phyloP scores from a whole-genome alignment of 306 rosid genomes.

The Clitoria ternatea region DNA sequence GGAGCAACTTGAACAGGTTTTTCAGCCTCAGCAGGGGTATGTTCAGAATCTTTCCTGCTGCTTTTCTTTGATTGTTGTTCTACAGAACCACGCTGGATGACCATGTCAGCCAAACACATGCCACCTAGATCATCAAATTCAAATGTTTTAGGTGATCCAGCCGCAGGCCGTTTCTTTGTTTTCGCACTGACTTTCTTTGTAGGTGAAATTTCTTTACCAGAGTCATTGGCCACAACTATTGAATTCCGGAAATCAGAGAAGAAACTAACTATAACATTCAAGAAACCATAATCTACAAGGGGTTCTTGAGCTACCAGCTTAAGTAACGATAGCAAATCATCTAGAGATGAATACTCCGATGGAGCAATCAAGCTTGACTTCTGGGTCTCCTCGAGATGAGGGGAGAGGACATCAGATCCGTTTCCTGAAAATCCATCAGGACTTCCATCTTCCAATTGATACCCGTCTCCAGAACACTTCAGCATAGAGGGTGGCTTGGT shows the following conservation, averaged over 20 bases:
- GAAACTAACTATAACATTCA: conserved; percentile 54
- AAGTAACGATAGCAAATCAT: conserved; percentile 70
- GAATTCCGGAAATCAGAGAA: conserved; percentile 91
- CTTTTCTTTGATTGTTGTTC: conserved; percentile 53
- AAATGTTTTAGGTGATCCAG: conserved; percentile 59
- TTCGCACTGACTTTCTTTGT: conserved; percentile 44
- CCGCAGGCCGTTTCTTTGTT: conserved; percentile 43
- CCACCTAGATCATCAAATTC: conserved; percentile 81
- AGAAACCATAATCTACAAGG: conserved; percentile 38
- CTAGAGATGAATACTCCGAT: conserved; percentile 55
- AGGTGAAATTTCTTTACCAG: conserved; percentile 37
- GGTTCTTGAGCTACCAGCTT: conserved; percentile 68
- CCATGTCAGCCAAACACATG: conserved; percentile 69
- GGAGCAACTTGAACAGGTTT: conserved; percentile 49
- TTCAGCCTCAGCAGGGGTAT: conserved; percentile 39
- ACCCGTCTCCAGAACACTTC: conserved; percentile 50
- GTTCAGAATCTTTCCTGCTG: conserved; percentile 45
- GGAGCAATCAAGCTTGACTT: conserved; percentile 36
- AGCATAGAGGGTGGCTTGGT: conserved; percentile 48
- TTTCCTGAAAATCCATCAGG: conserved; percentile 35
- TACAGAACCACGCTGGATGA: conserved; percentile 65
- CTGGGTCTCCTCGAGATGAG: conserved; percentile 41
- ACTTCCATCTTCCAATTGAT: conserved; percentile 46
- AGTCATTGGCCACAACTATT: conserved; percentile 32
- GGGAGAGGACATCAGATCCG: conserved; percentile 37